Evolutionary conservation across 73 alveolate species (phyloP).

Genomic region (Halteria grandinella): DNA sequence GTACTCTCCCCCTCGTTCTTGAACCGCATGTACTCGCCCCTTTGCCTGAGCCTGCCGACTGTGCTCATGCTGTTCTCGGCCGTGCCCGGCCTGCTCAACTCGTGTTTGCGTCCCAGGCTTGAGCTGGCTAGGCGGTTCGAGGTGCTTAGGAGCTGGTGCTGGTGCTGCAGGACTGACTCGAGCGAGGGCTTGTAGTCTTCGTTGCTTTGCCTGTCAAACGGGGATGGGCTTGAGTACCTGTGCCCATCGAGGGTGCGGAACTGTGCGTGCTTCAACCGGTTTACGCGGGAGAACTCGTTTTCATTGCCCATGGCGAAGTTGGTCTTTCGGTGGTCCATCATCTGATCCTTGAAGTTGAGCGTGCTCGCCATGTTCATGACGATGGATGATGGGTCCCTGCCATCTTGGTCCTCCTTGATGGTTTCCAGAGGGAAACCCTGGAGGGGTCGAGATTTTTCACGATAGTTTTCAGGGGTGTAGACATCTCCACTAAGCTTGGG

Average conservation of each 20-base stretch:
- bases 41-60: background rate
- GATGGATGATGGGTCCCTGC: background rate
- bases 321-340: slow-evolving; percentile 27
- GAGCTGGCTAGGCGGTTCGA: background rate
- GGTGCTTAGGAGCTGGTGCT: background rate
- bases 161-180: background rate
- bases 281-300: too few relatives aligned
- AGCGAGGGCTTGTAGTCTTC: background rate
- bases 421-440: background rate
- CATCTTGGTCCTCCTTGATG: background rate
- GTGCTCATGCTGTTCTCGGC: too few relatives aligned
- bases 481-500: slow-evolving; percentile 35
- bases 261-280: too few relatives aligned
- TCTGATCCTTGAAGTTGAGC: slow-evolving; percentile 2
- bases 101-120: background rate
- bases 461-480: background rate
- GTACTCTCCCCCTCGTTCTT: background rate
- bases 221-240: background rate
- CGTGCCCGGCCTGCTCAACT: background rate
- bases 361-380: background rate
- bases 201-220: background rate
- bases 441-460: background rate
- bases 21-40: slow-evolving; percentile 19
- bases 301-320: slow-evolving; percentile 39
- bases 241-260: background rate